Conservation (phyloP, 805 yeast genomes). For the Lachancea cidri region DNA sequence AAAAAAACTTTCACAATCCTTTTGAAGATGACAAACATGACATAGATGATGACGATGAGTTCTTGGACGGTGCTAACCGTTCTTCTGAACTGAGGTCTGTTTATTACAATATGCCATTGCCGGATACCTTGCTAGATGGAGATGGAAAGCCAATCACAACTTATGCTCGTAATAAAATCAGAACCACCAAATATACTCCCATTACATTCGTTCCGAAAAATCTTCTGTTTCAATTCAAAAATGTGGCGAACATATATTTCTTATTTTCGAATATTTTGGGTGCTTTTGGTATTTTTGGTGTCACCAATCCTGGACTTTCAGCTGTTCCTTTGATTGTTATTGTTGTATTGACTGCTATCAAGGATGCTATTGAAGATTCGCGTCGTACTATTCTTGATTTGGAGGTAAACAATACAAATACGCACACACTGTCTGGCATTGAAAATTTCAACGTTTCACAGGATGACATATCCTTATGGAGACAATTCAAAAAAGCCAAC, state of each 20-base stretch:
- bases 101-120: slow-evolving; percentile 56
- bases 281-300: slow-evolving; percentile 71
- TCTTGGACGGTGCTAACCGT: slow-evolving; percentile 32
- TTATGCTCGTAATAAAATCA: slow-evolving; percentile 86
- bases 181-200: slow-evolving; percentile 95
- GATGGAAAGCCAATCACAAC: slow-evolving; percentile 51
- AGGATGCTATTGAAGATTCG: slow-evolving; percentile 79
- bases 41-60: slow-evolving; percentile 24
- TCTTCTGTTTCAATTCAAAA: slow-evolving; percentile 70
- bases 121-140: slow-evolving; percentile 53
- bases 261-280: slow-evolving; percentile 74
- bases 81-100: slow-evolving; percentile 43
- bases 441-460: slow-evolving; percentile 57
- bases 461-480: slow-evolving; percentile 63
- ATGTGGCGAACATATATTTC: slow-evolving; percentile 88
- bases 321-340: slow-evolving; percentile 78
- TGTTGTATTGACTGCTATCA: slow-evolving; percentile 66
- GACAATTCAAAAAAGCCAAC: slow-evolving; percentile 57
- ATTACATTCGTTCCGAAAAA: slow-evolving; percentile 84
- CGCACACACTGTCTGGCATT: slow-evolving; percentile 56
- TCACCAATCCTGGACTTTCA: slow-evolving; percentile 67
- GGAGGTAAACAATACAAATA: slow-evolving; percentile 69
- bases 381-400: slow-evolving; percentile 66
- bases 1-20: slow-evolving; percentile 33
- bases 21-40: slow-evolving; percentile 23